These are phyloP conservation scores for Aspergillus sp. DNA, from an alignment of 2,329 filamentous ascomycete genomes.

Conservation along the genomic window DNA sequence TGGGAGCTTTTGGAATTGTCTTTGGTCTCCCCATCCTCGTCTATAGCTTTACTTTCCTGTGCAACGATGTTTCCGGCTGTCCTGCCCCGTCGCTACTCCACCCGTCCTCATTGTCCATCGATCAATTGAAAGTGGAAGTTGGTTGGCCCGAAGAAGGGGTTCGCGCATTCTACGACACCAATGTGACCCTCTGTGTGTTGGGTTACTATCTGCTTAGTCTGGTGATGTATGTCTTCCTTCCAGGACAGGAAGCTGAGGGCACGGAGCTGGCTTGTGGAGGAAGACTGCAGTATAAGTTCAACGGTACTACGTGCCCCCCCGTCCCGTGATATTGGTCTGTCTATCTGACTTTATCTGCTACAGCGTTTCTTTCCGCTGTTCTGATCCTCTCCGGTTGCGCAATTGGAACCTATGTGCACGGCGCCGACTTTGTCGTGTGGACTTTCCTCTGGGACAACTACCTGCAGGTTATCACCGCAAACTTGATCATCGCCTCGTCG, in stretches of 20 bases:
- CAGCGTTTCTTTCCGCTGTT: conserved; percentile 74
- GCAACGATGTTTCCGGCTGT: conserved; percentile 91
- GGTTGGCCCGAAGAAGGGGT: conserved; percentile 77
- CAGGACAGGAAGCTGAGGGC: conserved; percentile 70
- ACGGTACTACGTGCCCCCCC: conserved; percentile 50
- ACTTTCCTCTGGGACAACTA: conserved; percentile 92
- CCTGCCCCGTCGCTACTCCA: conserved; percentile 77
- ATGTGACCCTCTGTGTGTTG: conserved; percentile 67
- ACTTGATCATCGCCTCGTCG: conserved; percentile 71
- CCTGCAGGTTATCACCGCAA: conserved; percentile 77
- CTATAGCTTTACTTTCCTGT: conserved; percentile 78
- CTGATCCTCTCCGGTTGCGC: conserved; percentile 69
- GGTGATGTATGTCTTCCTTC: conserved; percentile 72
- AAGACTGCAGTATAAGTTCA: conserved; percentile 78
- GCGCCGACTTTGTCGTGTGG: conserved; percentile 84
- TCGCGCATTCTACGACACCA: conserved; percentile 66
- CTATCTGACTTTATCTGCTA: conserved; percentile 5
- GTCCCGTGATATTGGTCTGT: not conserved
- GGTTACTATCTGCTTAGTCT: conserved; percentile 78
- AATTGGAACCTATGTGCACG: conserved; percentile 72
- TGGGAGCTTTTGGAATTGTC: conserved; percentile 74
- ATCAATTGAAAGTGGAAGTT: conserved; percentile 73
- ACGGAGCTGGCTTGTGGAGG: conserved; percentile 69
- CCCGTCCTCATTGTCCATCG: conserved; percentile 68
- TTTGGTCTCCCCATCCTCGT: conserved; percentile 77